Base-by-base conservation (phyloP, 176 grass and related monocot genomes). In the Triticum monococcum region DNA sequence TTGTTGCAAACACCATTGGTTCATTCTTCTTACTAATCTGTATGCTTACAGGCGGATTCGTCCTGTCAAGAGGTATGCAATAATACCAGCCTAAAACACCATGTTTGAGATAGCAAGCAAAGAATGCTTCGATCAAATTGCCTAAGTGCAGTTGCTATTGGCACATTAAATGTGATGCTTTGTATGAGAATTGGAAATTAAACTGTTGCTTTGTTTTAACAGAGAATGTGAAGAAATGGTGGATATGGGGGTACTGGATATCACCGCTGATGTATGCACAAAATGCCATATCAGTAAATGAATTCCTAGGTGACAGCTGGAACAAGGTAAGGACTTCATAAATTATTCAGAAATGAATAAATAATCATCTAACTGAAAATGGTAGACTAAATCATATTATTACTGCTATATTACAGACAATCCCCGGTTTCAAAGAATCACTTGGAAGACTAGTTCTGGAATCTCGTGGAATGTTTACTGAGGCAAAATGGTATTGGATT, bases 201-300 rank as follows among this genome's bases (percentile, higher is more conserved):
- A 79, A 36, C 45, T 38, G 57, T 13, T 64, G 75, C 28, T 77
- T 3, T 45, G 4, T 78, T 71, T n/a, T 84, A 41, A 35, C 79
- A 97, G 95, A 89, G 26, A 63, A 90, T 71, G 67, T 97, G 14
- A 92, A 89, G 66, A 94, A 92, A 81, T 97, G 95, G 95, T 97
- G 92, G 95, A 89, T 92, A 79, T 97, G 95, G 95, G 95, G 92
- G 26, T 97, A 97, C 46, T 97, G 95, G 95, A 79, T 92, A 24
- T 97, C 95, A 63, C 95, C 95, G 0, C 31, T 97, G 12, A 90
- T 80, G 4, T 97, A 97, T 60, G 95, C 90, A 26, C 92, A 97
- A 28, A 97, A 97, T 78, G 90, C 91, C 37, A 80, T 92, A 73
- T 88, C 92, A 70, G 77, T 83, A 79, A 97, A 97, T 37, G 95